phyloP scores from a whole-genome alignment of 345 rosid species.

The Diplotaxis tenuifolia region DNA sequence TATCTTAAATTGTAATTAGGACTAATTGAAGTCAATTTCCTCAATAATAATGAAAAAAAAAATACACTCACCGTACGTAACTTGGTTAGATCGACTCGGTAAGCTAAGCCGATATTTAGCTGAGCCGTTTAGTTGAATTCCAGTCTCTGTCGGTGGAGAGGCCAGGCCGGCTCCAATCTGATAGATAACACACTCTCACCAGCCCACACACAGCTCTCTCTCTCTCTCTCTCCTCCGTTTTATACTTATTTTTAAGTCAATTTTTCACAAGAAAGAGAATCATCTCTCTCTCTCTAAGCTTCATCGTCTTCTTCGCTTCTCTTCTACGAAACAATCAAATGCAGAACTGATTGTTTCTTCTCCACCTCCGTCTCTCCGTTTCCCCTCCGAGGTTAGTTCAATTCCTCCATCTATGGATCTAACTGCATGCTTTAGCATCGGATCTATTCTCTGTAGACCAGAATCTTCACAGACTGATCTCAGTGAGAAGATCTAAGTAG shows the following conservation, averaged over 20 bases:
- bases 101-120: neutral
- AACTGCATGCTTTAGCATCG: conserved; percentile 15
- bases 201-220: conserved; percentile 33
- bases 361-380: neutral
- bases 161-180: conserved; percentile 29
- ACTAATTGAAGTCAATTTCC: neutral
- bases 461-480: neutral
- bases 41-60: neutral
- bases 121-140: neutral
- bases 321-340: conserved; percentile 39
- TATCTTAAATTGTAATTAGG: neutral
- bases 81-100: neutral
- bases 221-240: conserved; percentile 16
- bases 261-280: conserved; percentile 7
- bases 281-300: conserved; percentile 23
- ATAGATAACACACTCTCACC: conserved; percentile 26
- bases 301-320: no score
- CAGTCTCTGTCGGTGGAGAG: conserved; percentile 43
- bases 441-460: conserved; percentile 26
- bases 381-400: conserved; percentile 21
- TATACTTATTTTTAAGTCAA: conserved; percentile 26
- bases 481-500: conserved; percentile 33
- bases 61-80: neutral
- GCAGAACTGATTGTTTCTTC: conserved; percentile 30
- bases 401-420: conserved; percentile 21